phyloP scores from a whole-genome alignment of 2,329 filamentous ascomycete species.

The Shiraia bambusicola region DNA sequence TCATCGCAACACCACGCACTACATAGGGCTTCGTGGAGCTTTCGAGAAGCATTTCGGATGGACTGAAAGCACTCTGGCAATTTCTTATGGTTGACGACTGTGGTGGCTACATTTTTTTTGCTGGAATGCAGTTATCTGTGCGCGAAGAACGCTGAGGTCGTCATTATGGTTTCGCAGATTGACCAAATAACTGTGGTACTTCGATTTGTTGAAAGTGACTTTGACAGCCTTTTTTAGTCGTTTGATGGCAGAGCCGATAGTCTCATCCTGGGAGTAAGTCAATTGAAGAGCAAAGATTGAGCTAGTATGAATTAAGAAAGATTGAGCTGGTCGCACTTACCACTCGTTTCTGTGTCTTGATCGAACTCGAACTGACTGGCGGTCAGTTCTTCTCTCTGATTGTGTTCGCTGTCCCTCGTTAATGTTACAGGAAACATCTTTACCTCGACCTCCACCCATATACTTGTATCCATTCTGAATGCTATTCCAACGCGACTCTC shows the following conservation, averaged over 20 bases:
- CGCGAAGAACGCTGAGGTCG: conserved; percentile 19
- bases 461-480: conserved; percentile 18
- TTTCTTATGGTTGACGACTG: conserved; percentile 2
- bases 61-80: conserved; percentile 10
- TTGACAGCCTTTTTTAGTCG: conserved; percentile 11
- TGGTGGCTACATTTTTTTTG: conserved; percentile 5
- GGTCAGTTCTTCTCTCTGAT: conserved; percentile 11
- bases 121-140: conserved; percentile 20
- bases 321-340: conserved; percentile 13
- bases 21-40: conserved; percentile 26
- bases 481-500: conserved; percentile 10
- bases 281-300: background rate
- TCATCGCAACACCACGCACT: conserved; percentile 26
- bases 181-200: conserved; percentile 15
- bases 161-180: conserved; percentile 19
- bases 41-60: conserved; percentile 19
- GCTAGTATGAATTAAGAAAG: background rate
- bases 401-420: background rate
- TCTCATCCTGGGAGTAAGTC: conserved; percentile 13
- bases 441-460: conserved; percentile 25
- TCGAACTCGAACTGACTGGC: conserved; percentile 25
- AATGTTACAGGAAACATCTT: conserved; percentile 20
- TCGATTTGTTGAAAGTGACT: conserved; percentile 21
- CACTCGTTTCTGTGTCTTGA: conserved; percentile 9
- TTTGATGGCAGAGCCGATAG: conserved; percentile 15